Evolutionary conservation across 2,329 filamentous ascomycete genomes (phyloP), one percentile per base, ranked within the genome.

Genomic region (Cladophialophora immunda): DNA sequence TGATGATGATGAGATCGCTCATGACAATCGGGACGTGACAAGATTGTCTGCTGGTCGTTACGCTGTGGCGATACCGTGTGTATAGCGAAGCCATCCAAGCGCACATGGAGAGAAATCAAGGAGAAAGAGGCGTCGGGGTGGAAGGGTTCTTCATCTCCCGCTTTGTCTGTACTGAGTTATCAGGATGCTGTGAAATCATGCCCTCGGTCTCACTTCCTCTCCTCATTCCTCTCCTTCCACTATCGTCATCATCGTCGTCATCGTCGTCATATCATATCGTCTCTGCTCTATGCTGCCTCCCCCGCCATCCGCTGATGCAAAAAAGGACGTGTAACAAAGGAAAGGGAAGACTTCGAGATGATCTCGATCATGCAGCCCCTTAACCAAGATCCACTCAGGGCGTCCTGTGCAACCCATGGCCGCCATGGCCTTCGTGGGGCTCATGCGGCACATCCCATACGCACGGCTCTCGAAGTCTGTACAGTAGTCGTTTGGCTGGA

Each of bases 231-330:
- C 13, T 19, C 38, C 38, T 3, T 19, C 38, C 41, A 6, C 38
- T 11, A 58, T 11, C 13, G 17, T 25, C 27, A 11, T 29, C 36
- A 36, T 30, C 27, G 13, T 50, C 57, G 5, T 34, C 25, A 45
- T 41, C 19, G 36, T 58, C 55, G n/a, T n/a, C 15, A n/a, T 17
- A 41, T n/a, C 45, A 17, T 45, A 50, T 30, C 38, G 19, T 50
- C n/a, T 50, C 27, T 19, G 29, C 38, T 45, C 27, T 50, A 59
- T 50, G 38, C 41, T n/a, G 27, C 22, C 38, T 17, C 38, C 17
- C 45, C 45, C 25, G 45, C 57, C 57, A 34, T 30, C 30, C 57
- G 57, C 57, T 59, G 45, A 59, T 59, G 57, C 57, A 59, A 47
- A 59, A 41, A 50, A 25, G 19, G 1, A 9, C 6, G 2, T 13